These are phyloP conservation scores for Bidens hawaiensis DNA, from an alignment of 140 eudicot species.

Conservation along the genomic window DNA sequence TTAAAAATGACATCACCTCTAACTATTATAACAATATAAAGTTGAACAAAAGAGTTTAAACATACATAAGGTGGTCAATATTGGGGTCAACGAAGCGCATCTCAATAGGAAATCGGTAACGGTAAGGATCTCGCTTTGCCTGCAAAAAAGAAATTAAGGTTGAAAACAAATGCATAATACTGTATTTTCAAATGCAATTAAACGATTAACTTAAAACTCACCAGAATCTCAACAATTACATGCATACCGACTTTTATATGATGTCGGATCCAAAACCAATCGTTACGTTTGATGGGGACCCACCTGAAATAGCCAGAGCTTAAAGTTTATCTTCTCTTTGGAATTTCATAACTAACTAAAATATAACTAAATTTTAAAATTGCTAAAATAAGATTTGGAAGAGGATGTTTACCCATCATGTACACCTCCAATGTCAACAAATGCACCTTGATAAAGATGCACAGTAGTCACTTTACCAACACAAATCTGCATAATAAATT, in stretches of 20 bases:
- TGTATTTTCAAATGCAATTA: conserved; percentile 1
- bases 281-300: conserved; percentile 97
- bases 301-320: conserved; percentile 52
- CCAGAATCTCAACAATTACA: conserved; percentile 89
- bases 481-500: conserved; percentile 59
- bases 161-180: not conserved
- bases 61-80: conserved; percentile 95
- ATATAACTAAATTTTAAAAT: not conserved
- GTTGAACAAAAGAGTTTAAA: not conserved
- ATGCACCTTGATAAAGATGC: conserved; percentile 99
- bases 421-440: conserved; percentile 99
- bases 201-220: conserved; percentile 34
- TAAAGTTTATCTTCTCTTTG: not conserved
- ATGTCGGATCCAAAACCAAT: conserved; percentile 99
- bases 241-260: conserved; percentile 97
- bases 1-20: not conserved
- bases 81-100: conserved; percentile 94
- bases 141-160: conserved; percentile 31
- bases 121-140: conserved; percentile 98
- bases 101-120: conserved; percentile 96
- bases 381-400: not conserved
- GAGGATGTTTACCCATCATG: conserved; percentile 71
- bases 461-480: conserved; percentile 90
- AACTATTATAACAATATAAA: not conserved
- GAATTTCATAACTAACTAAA: not conserved